Evolutionary conservation across 768 basidiomycete species (phyloP), one percentile per base, ranked within the genome.

Genomic region (Candolleomyces eurysporus): DNA sequence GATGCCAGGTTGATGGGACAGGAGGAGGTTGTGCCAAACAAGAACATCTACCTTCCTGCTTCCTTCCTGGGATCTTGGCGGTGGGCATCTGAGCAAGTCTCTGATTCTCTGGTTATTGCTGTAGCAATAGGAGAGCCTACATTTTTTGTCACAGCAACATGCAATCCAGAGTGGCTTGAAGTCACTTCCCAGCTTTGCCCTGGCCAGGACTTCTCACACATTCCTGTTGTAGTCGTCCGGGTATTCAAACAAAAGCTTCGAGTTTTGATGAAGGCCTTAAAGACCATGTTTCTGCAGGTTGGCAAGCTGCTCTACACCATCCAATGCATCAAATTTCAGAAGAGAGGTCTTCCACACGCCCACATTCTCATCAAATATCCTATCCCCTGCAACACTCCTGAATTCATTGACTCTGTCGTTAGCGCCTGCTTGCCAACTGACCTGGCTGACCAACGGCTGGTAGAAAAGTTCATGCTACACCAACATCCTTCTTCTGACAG

Each of bases 101-200:
- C 32, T 6, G 53, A 79, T 63, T 71, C 73, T 0, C 64, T 79
- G 0, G 72, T 74, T 0, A 68, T 80, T 52, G 76, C 75, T 0
- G 62, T 66, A 0, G 58, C 63, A 0, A 64, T 42, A 32, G 76
- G 75, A 0, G 51, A 58, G 6, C 76, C 75, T 0, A 74, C 71
- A 0, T 74, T 77, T 40, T 79, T 78, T 59, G 63, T 76, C 42
- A 79, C 78, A 0, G 75, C 77, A 71, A 78, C 76, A 0, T 79
- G 76, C 69, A 78, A 78, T 57, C 69, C 74, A 0, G 63, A 71
- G 0, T 80, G 78, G 78, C 73, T 73, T 2, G 78, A 80, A 66
- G 75, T 80, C 10, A 48, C 39, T 0, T 54, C 54, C 2, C 68
- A 69, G 30, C 66, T 78, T 0, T 61, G 60, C 0, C 70, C 71